Percentiles rank a stretch among this genome's conserved stretches.
These are phyloP conservation scores for Cytospora chrysosperma DNA, from an alignment of 2,329 filamentous ascomycete genomes.

Conservation along the genomic window DNA sequence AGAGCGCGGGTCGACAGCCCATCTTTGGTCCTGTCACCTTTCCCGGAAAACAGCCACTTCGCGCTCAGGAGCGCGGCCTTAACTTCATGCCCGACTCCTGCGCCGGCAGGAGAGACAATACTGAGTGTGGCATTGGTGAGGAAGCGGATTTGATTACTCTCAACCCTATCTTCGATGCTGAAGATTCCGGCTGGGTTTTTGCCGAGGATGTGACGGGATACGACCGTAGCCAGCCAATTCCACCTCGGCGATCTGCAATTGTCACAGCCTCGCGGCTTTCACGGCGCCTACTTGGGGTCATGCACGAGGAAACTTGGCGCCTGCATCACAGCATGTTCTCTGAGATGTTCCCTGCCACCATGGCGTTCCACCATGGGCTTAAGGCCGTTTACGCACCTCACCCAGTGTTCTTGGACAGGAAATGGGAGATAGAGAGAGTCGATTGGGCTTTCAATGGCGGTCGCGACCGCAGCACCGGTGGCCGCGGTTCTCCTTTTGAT, in stretches of 20 bases:
- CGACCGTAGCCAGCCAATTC: constrained; percentile 48
- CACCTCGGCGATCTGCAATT: constrained; percentile 68
- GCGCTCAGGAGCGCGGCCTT: constrained; percentile 51
- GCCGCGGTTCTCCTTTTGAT: constrained; percentile 66
- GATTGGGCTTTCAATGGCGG: constrained; percentile 79
- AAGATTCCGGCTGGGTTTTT: constrained; percentile 71
- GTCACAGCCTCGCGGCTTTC: constrained; percentile 70
- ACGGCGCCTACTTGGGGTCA: constrained; percentile 63
- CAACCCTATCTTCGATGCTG: constrained; percentile 73
- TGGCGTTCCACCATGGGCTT: constrained; percentile 72
- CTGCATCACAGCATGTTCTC: constrained; percentile 71
- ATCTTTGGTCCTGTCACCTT: constrained; percentile 68
- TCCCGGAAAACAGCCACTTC: constrained; percentile 45
- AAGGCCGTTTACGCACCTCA: constrained; percentile 82
- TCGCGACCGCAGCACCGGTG: constrained; percentile 63
- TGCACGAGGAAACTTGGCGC: constrained; percentile 72
- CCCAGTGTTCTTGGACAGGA: constrained; percentile 74
- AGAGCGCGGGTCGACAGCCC: constrained; percentile 48
- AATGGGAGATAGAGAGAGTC: constrained; percentile 68
- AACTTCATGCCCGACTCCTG: constrained; percentile 56
- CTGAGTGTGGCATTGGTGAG: constrained; percentile 66
- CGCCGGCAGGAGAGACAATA: constrained; percentile 49
- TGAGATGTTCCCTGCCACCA: constrained; percentile 74
- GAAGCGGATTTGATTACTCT: constrained; percentile 75
- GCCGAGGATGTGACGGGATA: constrained; percentile 70